These are phyloP conservation scores for Calonectria naviculata DNA, from an alignment of 2,329 filamentous ascomycete species.

Conservation along the genomic window DNA sequence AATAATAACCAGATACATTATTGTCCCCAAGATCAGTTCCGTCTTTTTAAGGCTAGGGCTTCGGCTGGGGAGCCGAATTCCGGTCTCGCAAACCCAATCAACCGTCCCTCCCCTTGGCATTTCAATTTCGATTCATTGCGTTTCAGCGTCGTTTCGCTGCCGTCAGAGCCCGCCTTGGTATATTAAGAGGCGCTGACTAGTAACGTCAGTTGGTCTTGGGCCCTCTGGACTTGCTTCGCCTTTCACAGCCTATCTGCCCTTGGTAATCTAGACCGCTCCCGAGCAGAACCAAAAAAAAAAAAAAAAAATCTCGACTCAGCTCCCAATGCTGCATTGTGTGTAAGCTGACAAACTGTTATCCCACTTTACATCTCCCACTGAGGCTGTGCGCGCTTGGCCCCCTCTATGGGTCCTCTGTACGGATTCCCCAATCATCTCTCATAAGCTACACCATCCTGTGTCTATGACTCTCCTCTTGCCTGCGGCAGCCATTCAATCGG, in stretches of 20 bases:
- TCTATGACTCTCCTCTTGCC: not conserved
- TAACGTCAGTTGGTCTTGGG: not conserved
- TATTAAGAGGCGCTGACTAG: not conserved
- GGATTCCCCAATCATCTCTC: not conserved
- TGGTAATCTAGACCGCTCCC: not conserved
- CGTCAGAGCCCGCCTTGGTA: constrained; percentile 3
- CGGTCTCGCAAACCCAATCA: not conserved
- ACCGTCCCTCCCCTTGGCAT: not conserved
- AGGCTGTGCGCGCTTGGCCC: constrained; percentile 13
- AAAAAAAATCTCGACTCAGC: not conserved
- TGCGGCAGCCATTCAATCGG: not conserved
- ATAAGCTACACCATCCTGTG: not conserved
- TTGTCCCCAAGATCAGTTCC: not conserved
- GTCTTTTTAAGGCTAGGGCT: not conserved
- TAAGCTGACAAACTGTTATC: constrained; percentile 17
- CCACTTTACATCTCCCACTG: not conserved
- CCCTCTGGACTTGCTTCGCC: not conserved
- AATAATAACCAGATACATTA: not conserved
- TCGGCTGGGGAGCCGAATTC: not conserved
- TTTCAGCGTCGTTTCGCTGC: constrained; percentile 10
- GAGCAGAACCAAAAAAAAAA: not conserved
- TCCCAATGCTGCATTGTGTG: not conserved
- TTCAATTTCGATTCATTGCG: not conserved
- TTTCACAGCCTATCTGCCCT: not conserved
- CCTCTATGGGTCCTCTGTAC: not conserved